Evolutionary conservation across 306 rosid genomes (phyloP), one percentile per base, ranked within the genome.

Genomic region (Hippophae tibetana): DNA sequence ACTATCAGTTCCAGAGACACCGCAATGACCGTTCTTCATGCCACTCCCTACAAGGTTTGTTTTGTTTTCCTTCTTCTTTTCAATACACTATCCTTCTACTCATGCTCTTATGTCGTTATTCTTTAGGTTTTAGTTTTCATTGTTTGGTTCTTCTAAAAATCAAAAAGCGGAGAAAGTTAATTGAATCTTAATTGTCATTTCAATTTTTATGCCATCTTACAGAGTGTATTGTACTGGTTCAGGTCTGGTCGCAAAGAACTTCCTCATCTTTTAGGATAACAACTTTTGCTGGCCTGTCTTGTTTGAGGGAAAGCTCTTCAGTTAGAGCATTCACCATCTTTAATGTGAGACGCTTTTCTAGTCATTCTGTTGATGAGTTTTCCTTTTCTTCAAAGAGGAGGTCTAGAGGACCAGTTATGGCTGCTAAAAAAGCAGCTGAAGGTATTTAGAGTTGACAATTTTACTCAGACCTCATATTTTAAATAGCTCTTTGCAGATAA

Each of bases 381-480:
- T 58, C 52, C 59, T 70, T 68, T 61, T 79, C 94, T 44, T 92
- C 99, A 13, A 88, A 88, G 61, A 75, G 95, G 76, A 82, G 97
- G 75, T 79, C 95, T 58, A 65, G 90, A 57, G 97, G 97, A 68
- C 97, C 95, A 42, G 81, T 88, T 42, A 86, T 88, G 97, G 95
- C 94, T 4, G 97, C 85, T 51, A 93, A 80, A 69, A 93, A 86
- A 72, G 79, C 82, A 41, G 77, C 89, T 26, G 80, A 88, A 82
- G 97, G 99, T 86, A 62, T 23, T 54, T 60, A 23, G 43, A 41
- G 41, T 52, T 5, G 59, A 71, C 62, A 13, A 54, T 52, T 60
- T 73, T 38, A 13, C 58, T n/a, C 47, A 59, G 61, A 56, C 42
- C 13, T 25, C n/a, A 38, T 64, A 60, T 10, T 7, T 52, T 18